Conservation (phyloP, 371 early-diverging fungal species). For the Mucor mucedo region DNA sequence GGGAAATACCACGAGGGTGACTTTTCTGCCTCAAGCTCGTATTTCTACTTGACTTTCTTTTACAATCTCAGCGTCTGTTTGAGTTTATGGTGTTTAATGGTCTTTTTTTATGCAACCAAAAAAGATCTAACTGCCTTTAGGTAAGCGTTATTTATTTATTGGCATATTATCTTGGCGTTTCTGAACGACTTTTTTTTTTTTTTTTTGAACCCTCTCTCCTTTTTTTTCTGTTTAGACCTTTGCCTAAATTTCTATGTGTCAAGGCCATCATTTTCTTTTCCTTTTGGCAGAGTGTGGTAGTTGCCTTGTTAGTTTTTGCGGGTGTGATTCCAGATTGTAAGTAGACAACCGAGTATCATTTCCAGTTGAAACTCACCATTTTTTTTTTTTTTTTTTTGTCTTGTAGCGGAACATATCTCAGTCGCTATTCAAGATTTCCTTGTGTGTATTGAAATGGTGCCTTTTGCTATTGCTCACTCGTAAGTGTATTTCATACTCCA, state of each 20-base stretch:
- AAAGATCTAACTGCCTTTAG: slow-evolving; percentile 81
- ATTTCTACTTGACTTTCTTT: slow-evolving; percentile 81
- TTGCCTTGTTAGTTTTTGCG: slow-evolving; percentile 80
- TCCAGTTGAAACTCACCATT: not conserved
- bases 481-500: slow-evolving; percentile 30
- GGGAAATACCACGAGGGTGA: slow-evolving; percentile 84
- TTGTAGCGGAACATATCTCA: slow-evolving; percentile 73
- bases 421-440: slow-evolving; percentile 91
- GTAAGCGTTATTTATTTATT: slow-evolving; percentile 47
- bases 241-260: slow-evolving; percentile 94
- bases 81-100: slow-evolving; percentile 85
- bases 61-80: slow-evolving; percentile 89
- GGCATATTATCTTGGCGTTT: not conserved
- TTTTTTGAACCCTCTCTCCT: not conserved
- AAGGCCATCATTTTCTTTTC: slow-evolving; percentile 95
- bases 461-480: slow-evolving; percentile 85
- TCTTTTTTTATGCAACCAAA: slow-evolving; percentile 87
- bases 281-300: slow-evolving; percentile 93
- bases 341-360: not conserved
- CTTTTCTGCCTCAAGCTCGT: slow-evolving; percentile 72
- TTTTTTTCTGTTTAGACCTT: slow-evolving; percentile 58
- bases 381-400: slow-evolving; percentile 1
- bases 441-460: slow-evolving; percentile 92
- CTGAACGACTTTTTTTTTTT: too few species aligned
- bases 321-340: slow-evolving; percentile 75